Percentiles rank a stretch among this genome's conserved stretches.
Conservation (phyloP, 352 stramenopile species). For the Globisporangium okanoganense region DNA sequence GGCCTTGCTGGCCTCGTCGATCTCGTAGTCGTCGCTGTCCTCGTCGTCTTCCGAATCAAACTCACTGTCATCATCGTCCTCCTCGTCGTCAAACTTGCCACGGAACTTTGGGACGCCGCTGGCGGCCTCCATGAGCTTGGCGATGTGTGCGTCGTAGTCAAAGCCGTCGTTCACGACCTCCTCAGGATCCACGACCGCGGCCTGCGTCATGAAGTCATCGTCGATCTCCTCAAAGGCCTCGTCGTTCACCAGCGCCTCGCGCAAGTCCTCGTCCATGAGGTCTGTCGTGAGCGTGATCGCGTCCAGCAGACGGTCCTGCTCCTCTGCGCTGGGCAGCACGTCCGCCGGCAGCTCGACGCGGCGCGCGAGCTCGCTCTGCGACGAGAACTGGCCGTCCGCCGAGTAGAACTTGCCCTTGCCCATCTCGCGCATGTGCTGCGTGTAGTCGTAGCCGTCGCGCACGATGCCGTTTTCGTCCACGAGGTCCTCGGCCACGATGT, state of each 20-base stretch:
- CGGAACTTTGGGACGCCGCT: constrained; percentile 66
- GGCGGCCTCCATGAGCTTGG: constrained; percentile 87
- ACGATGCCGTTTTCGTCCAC: constrained; percentile 87
- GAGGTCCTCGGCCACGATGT: constrained; percentile 59
- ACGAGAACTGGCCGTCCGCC: constrained; percentile 63
- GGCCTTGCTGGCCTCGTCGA: constrained; percentile 38
- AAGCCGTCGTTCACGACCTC: constrained; percentile 57
- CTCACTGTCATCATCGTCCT: constrained; percentile 47
- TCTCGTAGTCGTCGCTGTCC: constrained; percentile 69
- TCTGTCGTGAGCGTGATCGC: constrained; percentile 83
- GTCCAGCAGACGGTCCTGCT: constrained; percentile 78
- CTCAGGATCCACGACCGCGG: constrained; percentile 38
- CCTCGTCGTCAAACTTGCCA: constrained; percentile 67
- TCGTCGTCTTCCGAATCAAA: constrained; percentile 35
- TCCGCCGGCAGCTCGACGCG: constrained; percentile 63
- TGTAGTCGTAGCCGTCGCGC: constrained; percentile 93
- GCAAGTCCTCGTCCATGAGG: constrained; percentile 84
- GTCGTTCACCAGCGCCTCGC: constrained; percentile 81
- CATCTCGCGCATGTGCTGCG: constrained; percentile 91
- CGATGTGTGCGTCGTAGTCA: constrained; percentile 93
- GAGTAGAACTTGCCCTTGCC: constrained; percentile 83
- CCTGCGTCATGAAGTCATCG: constrained; percentile 90
- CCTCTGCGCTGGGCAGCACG: constrained; percentile 58
- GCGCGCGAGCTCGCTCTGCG: constrained; percentile 46
- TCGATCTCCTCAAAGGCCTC: constrained; percentile 86